Percentiles rank a stretch among this genome's conserved stretches.
phyloP scores from a whole-genome alignment of 306 rosid genomes.

The Prunus mira region DNA sequence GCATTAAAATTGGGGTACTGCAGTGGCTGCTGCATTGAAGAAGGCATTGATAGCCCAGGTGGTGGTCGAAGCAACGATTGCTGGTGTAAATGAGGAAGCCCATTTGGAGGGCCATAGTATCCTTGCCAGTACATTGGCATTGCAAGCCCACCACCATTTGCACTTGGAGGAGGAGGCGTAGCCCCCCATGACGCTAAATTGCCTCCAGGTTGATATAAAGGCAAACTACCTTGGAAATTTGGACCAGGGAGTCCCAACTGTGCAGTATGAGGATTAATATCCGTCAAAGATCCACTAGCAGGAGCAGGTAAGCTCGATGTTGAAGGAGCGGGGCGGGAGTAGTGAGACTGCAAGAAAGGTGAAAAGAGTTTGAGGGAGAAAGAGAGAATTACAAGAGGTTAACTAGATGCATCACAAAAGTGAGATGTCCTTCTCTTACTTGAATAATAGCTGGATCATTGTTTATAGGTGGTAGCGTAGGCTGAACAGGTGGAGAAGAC shows the following conservation, averaged over 20 bases:
- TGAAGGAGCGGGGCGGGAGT: conserved; percentile 53
- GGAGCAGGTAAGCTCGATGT: conserved; percentile 60
- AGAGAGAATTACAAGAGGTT: neutral
- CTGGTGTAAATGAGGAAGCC: conserved; percentile 75
- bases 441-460: conserved; percentile 90
- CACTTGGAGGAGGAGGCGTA: conserved; percentile 64
- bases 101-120: conserved; percentile 81
- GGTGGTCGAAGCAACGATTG: conserved; percentile 84
- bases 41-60: conserved; percentile 70
- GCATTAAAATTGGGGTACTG: conserved; percentile 62
- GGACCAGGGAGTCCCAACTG: conserved; percentile 73
- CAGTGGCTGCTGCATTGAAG: conserved; percentile 76
- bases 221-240: conserved; percentile 64
- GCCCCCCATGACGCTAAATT: conserved; percentile 80
- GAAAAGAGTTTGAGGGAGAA: neutral
- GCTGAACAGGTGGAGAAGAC: conserved; percentile 74
- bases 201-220: conserved; percentile 89
- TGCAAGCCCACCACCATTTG: conserved; percentile 73
- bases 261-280: conserved; percentile 55
- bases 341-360: conserved; percentile 71
- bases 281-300: conserved; percentile 64
- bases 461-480: conserved; percentile 52
- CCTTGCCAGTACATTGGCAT: conserved; percentile 98
- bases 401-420: neutral
- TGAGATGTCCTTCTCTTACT: conserved; percentile 35